Evolutionary conservation across 2,329 filamentous ascomycete species (phyloP).

Genomic region (Paecilomyces fulvus): DNA sequence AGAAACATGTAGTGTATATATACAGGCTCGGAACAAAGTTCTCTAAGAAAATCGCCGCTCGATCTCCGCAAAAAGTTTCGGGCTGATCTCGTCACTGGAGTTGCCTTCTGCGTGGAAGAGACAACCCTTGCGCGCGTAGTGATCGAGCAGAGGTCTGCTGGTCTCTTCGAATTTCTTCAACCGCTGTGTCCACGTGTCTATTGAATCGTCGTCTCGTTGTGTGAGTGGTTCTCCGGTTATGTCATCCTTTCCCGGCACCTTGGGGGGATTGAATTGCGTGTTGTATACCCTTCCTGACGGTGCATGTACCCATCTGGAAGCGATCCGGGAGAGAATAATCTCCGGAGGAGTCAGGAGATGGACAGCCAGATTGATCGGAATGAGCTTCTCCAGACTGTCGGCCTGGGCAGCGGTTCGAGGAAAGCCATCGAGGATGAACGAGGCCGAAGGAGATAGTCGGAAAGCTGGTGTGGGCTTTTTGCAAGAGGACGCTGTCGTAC

Average conservation of each 20-base stretch:
- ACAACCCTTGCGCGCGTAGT: constrained; percentile 77
- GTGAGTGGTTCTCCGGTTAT: constrained; percentile 79
- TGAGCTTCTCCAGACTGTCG: constrained; percentile 62
- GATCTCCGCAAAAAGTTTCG: constrained; percentile 78
- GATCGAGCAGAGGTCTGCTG: constrained; percentile 73
- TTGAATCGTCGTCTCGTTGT: constrained; percentile 75
- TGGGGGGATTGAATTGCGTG: constrained; percentile 81
- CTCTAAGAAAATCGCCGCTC: constrained; percentile 58
- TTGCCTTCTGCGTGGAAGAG: constrained; percentile 80
- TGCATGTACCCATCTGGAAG: constrained; percentile 87
- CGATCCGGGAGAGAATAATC: constrained; percentile 82
- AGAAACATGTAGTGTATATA: constrained; percentile 4
- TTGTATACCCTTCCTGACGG: constrained; percentile 92
- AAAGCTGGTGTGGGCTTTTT: constrained; percentile 21
- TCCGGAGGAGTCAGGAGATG: constrained; percentile 76
- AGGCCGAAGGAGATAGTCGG: constrained; percentile 42
- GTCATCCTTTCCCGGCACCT: constrained; percentile 73
- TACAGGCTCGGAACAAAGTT: neutral
- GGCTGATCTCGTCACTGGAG: constrained; percentile 90
- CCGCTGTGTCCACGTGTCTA: constrained; percentile 74
- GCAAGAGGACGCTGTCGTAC: neutral
- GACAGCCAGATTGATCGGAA: constrained; percentile 93
- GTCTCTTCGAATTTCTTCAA: constrained; percentile 81
- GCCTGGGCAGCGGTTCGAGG: constrained; percentile 82
- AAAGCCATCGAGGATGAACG: constrained; percentile 94